Percentiles rank a stretch among this genome's conserved stretches.
Evolutionary conservation across 2,329 filamentous ascomycete species (phyloP).

Genomic region (Fusarium coicis): DNA sequence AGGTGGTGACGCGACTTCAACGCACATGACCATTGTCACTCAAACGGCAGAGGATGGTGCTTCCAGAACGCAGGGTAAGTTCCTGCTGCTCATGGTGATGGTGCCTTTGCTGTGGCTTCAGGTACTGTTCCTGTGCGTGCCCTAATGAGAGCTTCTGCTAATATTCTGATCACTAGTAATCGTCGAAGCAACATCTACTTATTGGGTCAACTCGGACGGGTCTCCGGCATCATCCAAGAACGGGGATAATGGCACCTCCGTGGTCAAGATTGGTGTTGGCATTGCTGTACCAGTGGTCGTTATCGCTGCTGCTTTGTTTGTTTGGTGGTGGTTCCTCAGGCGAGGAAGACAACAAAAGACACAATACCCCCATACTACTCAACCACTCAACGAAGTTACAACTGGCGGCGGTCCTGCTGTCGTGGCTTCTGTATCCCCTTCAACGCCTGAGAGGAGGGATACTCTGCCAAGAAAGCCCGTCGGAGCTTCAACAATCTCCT

Average conservation of each 20-base stretch:
- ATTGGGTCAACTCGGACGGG: constrained; percentile 37
- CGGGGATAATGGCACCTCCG: background rate
- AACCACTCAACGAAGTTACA: constrained; percentile 25
- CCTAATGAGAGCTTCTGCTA: background rate
- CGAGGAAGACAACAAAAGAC: constrained; percentile 20
- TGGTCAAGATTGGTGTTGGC: constrained; percentile 38
- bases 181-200: constrained; percentile 40
- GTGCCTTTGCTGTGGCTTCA: constrained; percentile 44
- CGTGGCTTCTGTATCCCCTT: background rate
- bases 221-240: constrained; percentile 26
- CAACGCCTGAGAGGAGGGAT: constrained; percentile 17
- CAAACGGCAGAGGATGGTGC: constrained; percentile 40
- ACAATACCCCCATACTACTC: background rate
- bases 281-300: constrained; percentile 32
- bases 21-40: constrained; percentile 41
- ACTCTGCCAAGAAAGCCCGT: constrained; percentile 35
- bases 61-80: constrained; percentile 44
- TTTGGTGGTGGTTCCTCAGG: constrained; percentile 31
- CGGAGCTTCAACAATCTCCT: constrained; percentile 26
- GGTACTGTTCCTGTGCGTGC: constrained; percentile 37
- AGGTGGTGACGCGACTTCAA: constrained; percentile 31
- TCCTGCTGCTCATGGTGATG: constrained; percentile 42
- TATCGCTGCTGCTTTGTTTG: constrained; percentile 5
- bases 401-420: background rate
- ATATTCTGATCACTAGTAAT: constrained; percentile 30